These are phyloP conservation scores for Ramularia endophylla DNA, from an alignment of 2,329 filamentous ascomycete species.

Conservation along the genomic window DNA sequence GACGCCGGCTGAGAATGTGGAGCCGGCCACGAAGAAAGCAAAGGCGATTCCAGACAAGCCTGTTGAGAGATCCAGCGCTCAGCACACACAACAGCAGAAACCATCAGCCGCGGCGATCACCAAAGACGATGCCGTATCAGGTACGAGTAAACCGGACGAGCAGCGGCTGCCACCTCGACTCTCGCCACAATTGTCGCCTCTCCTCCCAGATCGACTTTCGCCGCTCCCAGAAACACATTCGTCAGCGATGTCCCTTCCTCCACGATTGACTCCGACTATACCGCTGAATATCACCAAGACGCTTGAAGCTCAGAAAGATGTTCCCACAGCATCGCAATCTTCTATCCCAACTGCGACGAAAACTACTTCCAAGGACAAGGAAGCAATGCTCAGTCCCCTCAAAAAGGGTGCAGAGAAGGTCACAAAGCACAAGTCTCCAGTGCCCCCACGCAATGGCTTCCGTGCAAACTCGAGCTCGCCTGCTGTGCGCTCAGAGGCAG, in stretches of 20 bases:
- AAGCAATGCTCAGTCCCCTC: conserved; percentile 18
- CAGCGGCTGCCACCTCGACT: conserved; percentile 6
- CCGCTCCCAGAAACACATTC: no score
- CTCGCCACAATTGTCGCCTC: conserved; percentile 15
- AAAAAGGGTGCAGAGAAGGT: conserved; percentile 12
- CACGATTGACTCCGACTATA: conserved; percentile 53
- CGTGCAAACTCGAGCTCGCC: conserved; percentile 26
- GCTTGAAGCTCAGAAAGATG: conserved; percentile 36
- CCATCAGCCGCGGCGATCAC: no score
- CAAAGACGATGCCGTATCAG: no score
- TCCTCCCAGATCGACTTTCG: no score
- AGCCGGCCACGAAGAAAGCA: conserved; percentile 9
- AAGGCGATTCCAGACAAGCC: conserved; percentile 5
- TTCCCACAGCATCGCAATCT: conserved; percentile 13
- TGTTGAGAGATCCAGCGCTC: background rate
- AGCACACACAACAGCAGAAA: background rate
- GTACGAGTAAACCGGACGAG: background rate
- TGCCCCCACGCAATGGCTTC: conserved; percentile 23
- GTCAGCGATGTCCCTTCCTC: conserved; percentile 38
- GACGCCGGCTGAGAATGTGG: background rate
- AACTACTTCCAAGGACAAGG: conserved; percentile 18
- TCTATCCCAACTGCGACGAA: conserved; percentile 13
- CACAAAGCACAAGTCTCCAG: conserved; percentile 24
- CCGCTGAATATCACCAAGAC: conserved; percentile 51
- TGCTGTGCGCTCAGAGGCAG: conserved; percentile 18